Evolutionary conservation across 140 eudicot genomes (phyloP).

Genomic region (Cichorium intybus): DNA sequence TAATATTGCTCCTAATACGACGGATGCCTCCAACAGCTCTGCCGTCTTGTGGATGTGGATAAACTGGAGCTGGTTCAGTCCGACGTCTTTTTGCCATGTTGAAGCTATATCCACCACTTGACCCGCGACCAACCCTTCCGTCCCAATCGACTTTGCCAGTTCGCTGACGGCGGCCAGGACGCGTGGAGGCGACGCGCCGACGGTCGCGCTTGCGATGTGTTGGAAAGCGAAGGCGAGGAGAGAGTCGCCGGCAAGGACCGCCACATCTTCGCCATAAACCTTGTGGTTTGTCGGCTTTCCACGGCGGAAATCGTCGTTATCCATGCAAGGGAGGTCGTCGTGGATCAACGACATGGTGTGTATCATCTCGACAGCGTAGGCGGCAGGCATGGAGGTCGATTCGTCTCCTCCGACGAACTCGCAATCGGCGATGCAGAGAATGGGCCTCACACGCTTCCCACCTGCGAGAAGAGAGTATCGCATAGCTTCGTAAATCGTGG

Average conservation of each 20-base stretch:
- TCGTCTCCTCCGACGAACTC: constrained; percentile 66
- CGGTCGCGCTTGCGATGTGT: no score
- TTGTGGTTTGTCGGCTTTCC: constrained; percentile 69
- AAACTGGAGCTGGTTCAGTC: constrained; percentile 50
- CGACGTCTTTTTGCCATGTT: constrained; percentile 35
- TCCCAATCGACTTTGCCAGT: no score
- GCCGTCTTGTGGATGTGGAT: constrained; percentile 72
- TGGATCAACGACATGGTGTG: no score
- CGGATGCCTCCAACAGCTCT: constrained; percentile 53
- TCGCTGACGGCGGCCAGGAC: no score
- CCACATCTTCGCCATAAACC: constrained; percentile 72
- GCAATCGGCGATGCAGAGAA: constrained; percentile 64
- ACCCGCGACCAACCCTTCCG: constrained; percentile 70
- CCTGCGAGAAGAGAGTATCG: no score
- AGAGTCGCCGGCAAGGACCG: constrained; percentile 53
- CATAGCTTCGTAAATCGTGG: no score
- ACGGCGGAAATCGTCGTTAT: no score
- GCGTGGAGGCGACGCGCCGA: no score
- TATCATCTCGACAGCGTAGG: constrained; percentile 75
- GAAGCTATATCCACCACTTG: constrained; percentile 60
- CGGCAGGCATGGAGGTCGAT: constrained; percentile 53
- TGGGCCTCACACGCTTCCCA: constrained; percentile 55
- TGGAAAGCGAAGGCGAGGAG: no score
- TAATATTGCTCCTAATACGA: constrained; percentile 59
- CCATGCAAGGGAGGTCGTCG: no score